These are phyloP conservation scores for Talaromyces pinophilus DNA, from an alignment of 2,329 filamentous ascomycete species.

Conservation along the genomic window DNA sequence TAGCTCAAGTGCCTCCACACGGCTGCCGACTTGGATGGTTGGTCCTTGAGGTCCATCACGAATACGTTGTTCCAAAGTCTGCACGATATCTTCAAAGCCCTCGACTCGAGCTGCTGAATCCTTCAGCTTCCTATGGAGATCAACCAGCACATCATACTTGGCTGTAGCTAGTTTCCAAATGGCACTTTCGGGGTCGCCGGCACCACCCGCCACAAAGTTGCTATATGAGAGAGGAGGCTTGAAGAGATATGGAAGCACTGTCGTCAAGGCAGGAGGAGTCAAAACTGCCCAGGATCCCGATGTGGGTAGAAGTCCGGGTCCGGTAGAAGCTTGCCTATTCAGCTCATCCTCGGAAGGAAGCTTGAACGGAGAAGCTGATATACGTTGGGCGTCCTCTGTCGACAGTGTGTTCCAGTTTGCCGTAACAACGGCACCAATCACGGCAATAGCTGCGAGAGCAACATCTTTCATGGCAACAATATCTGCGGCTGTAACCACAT, in stretches of 20 bases:
- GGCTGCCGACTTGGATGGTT: slow-evolving; percentile 32
- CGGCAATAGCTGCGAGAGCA: slow-evolving; percentile 56
- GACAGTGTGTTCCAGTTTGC: slow-evolving; percentile 55
- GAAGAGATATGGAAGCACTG: slow-evolving; percentile 58
- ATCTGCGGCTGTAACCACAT: slow-evolving; percentile 57
- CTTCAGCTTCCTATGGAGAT: slow-evolving; percentile 50
- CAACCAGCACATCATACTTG: slow-evolving; percentile 58
- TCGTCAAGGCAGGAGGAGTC: slow-evolving; percentile 52
- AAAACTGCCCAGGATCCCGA: slow-evolving; percentile 56
- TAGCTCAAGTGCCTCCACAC: slow-evolving; percentile 41
- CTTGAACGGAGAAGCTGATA: slow-evolving; percentile 32
- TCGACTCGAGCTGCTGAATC: slow-evolving; percentile 34
- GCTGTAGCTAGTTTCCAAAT: slow-evolving; percentile 60
- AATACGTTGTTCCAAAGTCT: slow-evolving; percentile 43
- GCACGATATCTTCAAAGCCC: slow-evolving; percentile 44
- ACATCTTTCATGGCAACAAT: slow-evolving; percentile 59
- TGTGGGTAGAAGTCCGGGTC: slow-evolving; percentile 40
- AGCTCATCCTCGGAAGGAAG: slow-evolving; percentile 46
- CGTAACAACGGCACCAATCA: slow-evolving; percentile 56
- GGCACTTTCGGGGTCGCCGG: slow-evolving; percentile 58
- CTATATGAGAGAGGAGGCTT: slow-evolving; percentile 59
- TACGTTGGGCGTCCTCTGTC: slow-evolving; percentile 30
- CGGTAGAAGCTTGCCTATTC: slow-evolving; percentile 39
- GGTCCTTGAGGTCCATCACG: slow-evolving; percentile 47
- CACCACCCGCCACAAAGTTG: slow-evolving; percentile 59